These are phyloP conservation scores for Oryza meyeriana DNA, from an alignment of 176 grass and related monocot species.

Conservation along the genomic window DNA sequence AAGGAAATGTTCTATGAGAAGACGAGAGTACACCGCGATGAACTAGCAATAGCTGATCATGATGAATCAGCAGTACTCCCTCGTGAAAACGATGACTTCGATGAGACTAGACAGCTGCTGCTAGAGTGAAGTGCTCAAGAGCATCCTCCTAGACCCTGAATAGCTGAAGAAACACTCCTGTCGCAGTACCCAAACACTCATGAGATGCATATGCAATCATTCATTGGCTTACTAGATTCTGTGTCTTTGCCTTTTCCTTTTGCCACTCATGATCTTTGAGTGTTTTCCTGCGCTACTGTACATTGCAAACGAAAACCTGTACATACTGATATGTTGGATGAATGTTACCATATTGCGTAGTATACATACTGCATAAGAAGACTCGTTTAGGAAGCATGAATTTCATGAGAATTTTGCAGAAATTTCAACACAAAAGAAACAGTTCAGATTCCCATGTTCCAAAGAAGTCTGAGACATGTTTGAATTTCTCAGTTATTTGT, in stretches of 20 bases:
- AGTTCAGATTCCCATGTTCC: neutral
- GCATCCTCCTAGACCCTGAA: neutral
- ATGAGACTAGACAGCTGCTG: slow-evolving; percentile 51
- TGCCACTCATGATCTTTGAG: too few relatives aligned
- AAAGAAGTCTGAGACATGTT: neutral
- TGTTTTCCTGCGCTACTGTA: neutral
- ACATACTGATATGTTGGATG: neutral
- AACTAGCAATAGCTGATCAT: neutral
- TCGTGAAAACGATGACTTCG: slow-evolving; percentile 35
- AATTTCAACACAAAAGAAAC: neutral
- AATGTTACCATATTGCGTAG: neutral
- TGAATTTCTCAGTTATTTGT: neutral
- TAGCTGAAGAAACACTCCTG: neutral
- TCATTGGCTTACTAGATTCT: neutral
- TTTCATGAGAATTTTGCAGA: neutral
- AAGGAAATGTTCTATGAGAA: slow-evolving; percentile 69
- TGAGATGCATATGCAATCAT: neutral
- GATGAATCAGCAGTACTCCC: slow-evolving; percentile 19
- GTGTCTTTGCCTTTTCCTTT: neutral
- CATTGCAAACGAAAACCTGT: neutral
- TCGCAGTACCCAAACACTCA: neutral
- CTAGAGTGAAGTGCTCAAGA: slow-evolving; percentile 53
- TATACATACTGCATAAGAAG: neutral
- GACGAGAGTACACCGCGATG: slow-evolving; percentile 51
- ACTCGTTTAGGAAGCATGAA: neutral